Base-by-base conservation (phyloP, 352 stramenopile genomes). In the Globisporangium polare region DNA sequence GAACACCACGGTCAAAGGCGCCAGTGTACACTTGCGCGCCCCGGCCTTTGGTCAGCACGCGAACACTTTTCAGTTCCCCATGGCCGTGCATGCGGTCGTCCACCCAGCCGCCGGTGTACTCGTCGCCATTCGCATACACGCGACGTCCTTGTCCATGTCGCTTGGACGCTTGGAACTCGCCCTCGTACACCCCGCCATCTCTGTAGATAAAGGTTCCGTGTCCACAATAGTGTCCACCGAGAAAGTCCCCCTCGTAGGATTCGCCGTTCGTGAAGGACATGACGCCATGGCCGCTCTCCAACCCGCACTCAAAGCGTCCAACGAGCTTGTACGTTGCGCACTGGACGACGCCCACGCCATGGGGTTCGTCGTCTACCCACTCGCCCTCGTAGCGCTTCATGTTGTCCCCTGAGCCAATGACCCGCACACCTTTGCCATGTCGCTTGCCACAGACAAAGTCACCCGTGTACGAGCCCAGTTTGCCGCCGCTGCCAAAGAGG, bases 231-330 rank as follows among this genome's bases (percentile, higher is more conserved):
- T 77, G 55, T 1, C 83, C 80, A 7, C 70, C 65, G 6, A 60
- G 35, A 27, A 91, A 89, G 10, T 70, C 52, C 3, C 86, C 86
- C 53, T 93, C 82, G 63, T 93, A 95, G 26, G 71, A 68, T 60
- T 93, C 83, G 1, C 86, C 83, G 46, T 83, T 89, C 13, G 72
- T 63, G 37, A 79, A 90, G 20, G 63, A 78, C 56, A 86, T 75
- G 8, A 68, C 69, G 0, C 83, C 82, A 27, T 89, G 75, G 39
- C 83, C 83, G 29, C 73, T 69, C 56, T 83, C 79, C n/a, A 71
- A 50, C 7, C 80, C 83, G 18, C 67, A 43, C 4, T 64, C 31
- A 60, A 95, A 89, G 43, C 78, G 63, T 2, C 83, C 86, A 43
- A 91, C 77, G 53, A 83, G 80, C 31, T 77, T 88, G 45, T 76